phyloP scores from a whole-genome alignment of 129 eudicot genomes.

The Dittrichia graveolens region DNA sequence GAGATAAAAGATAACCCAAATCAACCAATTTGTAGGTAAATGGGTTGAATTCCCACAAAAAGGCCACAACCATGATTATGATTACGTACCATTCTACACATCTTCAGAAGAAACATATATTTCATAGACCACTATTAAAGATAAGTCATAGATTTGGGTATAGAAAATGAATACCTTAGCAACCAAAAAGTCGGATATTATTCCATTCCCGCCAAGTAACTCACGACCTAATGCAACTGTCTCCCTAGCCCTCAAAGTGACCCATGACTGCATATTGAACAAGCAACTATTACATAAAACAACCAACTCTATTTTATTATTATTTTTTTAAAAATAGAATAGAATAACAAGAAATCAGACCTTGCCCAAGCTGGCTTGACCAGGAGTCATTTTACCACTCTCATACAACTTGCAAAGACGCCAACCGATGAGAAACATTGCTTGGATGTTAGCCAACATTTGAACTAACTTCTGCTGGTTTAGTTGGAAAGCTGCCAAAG shows the following conservation, averaged over 20 bases:
- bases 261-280: constrained; percentile 70
- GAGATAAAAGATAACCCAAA: too few species aligned
- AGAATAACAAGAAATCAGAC: constrained; percentile 32
- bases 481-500: constrained; percentile 95
- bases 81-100: too few species aligned
- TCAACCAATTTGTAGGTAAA: too few species aligned
- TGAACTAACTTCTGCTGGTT: constrained; percentile 93
- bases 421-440: constrained; percentile 94
- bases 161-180: constrained; percentile 66
- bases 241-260: constrained; percentile 79
- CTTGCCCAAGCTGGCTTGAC: constrained; percentile 98
- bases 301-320: too few species aligned
- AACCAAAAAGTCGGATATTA: constrained; percentile 84
- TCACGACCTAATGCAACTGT: constrained; percentile 89
- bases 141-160: neutral
- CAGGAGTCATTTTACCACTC: constrained; percentile 93
- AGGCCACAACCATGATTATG: too few species aligned
- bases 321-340: neutral
- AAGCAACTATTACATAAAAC: neutral
- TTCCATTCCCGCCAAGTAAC: constrained; percentile 97
- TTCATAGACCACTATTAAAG: too few species aligned
- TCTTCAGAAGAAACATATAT: too few species aligned
- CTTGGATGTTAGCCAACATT: constrained; percentile 91
- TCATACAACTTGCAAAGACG: constrained; percentile 96
- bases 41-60: too few species aligned